Base-by-base conservation (phyloP, 2,329 filamentous ascomycete species). In the Alternaria tenuissima region DNA sequence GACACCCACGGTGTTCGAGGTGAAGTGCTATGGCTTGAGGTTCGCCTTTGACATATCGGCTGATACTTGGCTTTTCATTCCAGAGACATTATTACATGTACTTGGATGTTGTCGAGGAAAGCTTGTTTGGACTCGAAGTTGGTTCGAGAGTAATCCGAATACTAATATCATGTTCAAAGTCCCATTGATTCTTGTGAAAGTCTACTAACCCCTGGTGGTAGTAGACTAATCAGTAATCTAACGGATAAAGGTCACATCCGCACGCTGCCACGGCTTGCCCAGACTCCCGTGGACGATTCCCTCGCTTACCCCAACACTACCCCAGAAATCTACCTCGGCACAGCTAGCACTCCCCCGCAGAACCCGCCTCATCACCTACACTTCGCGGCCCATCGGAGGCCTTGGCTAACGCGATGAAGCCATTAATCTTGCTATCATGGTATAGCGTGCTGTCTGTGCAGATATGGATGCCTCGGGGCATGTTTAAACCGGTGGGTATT, bases 251-350 rank as follows among this genome's bases (percentile, higher is more conserved):
- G 32, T 16, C 18, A 3, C 32, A 36, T 7, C 7, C 18, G 46
- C 46, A 24, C 34, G 30, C 46, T 18, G 7, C 30, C 36, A 20
- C 36, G 36, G n/a, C 36, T 39, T 39, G 36, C 36, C 36, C 36
- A 39, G 36, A 39, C n/a, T 9, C 16, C 14, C 46, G 5, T 48
- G 18, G 39, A 42, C 18, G 20, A 24, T 20, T 36, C 20, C 18
- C 30, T 49, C 30, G 32, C 46, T 49, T 24, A 49, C 14, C 32
- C 46, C 46, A 16, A 32, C 22, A 42, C 32, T 36, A 48, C 30
- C 30, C 46, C 30, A 34, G 20, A n/a, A 48, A 32, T 48, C 30
- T 49, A 49, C 46, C 46, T 49, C 46, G 46, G 46, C 46, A 49
- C 46, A 36, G 8, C 20, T 36, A 49, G 46, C 32, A 38, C 38